Evolutionary conservation across 768 basidiomycete species (phyloP).

Genomic region (Boletus rufocinnamomeus): DNA sequence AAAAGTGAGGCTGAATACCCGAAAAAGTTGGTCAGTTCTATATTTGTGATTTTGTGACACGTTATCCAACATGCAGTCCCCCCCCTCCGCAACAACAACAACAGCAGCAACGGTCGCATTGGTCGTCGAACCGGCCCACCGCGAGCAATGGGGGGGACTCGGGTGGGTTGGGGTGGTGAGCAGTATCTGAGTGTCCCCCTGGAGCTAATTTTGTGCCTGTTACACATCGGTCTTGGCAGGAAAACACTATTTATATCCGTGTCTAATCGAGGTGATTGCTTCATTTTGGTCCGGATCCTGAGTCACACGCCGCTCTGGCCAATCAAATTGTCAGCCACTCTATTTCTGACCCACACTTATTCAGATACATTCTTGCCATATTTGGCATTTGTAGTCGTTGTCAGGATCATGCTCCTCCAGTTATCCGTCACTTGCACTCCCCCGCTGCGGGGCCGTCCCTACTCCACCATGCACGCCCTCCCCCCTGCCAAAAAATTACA

Average conservation of each 20-base stretch:
- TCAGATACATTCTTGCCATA: slow-evolving; percentile 7
- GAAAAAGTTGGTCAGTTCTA: slow-evolving; percentile 25
- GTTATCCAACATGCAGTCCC: background rate
- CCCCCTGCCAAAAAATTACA: background rate
- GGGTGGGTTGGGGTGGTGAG: background rate
- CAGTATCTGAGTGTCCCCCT: slow-evolving; percentile 10
- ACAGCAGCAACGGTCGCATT: background rate
- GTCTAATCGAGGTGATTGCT: slow-evolving; percentile 17
- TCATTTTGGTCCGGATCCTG: slow-evolving; percentile 28
- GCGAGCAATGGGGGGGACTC: background rate
- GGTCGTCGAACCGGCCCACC: background rate
- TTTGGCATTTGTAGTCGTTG: slow-evolving; percentile 17
- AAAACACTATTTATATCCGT: slow-evolving; percentile 34
- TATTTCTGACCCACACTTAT: slow-evolving; percentile 17
- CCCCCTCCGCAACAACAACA: background rate
- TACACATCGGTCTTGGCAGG: slow-evolving; percentile 34
- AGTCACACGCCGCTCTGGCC: slow-evolving; percentile 19
- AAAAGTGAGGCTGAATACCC: slow-evolving; percentile 39
- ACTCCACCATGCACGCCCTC: slow-evolving; percentile 10
- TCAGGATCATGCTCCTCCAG: background rate
- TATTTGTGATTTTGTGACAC: slow-evolving; percentile 21
- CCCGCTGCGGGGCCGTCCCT: slow-evolving; percentile 8
- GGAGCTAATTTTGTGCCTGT: slow-evolving; percentile 32
- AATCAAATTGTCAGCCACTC: slow-evolving; percentile 25
- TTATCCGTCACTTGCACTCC: slow-evolving; percentile 1